These are phyloP conservation scores for Colletotrichum euphorbiae DNA, from an alignment of 2,329 filamentous ascomycete genomes.

Conservation along the genomic window DNA sequence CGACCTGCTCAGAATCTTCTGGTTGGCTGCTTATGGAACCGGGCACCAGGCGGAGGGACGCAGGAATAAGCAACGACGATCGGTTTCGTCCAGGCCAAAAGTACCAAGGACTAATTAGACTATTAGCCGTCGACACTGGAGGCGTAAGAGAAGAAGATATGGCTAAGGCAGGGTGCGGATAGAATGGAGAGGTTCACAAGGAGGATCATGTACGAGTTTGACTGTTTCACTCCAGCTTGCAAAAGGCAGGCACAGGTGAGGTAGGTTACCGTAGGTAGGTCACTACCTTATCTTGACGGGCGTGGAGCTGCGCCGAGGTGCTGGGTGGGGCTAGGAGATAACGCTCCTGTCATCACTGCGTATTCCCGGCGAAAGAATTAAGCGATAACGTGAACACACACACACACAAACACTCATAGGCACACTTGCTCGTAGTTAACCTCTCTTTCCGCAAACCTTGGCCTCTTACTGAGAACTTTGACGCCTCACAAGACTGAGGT, in stretches of 20 bases:
- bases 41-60: constrained; percentile 19
- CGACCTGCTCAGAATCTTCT: neutral
- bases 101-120: constrained; percentile 21
- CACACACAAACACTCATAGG: too few species aligned
- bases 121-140: constrained; percentile 22
- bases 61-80: constrained; percentile 32
- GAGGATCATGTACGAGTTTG: constrained; percentile 22
- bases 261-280: neutral
- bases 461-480: too few species aligned
- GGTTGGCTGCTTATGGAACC: constrained; percentile 8
- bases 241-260: neutral
- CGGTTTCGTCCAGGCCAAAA: constrained; percentile 17
- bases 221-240: neutral
- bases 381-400: neutral
- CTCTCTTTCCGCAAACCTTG: too few species aligned
- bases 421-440: neutral
- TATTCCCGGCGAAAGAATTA: constrained; percentile 19
- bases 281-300: constrained; percentile 1
- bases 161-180: neutral
- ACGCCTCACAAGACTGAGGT: too few species aligned
- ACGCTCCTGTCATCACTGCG: constrained; percentile 4
- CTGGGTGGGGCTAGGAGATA: constrained; percentile 21
- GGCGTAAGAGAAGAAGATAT: neutral
- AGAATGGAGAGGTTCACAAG: neutral
- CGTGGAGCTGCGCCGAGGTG: constrained; percentile 9